phyloP scores from a whole-genome alignment of 1,139 yeast genomes.

The Suhomyces guaymorum region DNA sequence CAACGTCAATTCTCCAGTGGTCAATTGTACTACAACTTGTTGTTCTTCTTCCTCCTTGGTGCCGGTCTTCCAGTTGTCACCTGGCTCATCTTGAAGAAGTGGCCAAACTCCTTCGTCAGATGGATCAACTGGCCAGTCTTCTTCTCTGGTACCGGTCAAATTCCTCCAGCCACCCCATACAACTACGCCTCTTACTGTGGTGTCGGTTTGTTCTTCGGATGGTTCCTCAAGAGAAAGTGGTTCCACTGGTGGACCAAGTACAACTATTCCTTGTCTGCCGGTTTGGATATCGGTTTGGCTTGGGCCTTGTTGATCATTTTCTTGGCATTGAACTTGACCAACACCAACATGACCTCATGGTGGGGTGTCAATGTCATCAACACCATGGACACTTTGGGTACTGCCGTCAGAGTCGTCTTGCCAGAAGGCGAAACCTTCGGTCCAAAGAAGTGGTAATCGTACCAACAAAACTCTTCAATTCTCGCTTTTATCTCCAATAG shows the following conservation, averaged over 20 bases:
- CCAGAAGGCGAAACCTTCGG: slow-evolving; percentile 22
- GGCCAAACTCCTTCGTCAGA: slow-evolving; percentile 49
- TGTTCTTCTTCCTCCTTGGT: slow-evolving; percentile 46
- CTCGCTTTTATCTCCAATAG: too few relatives aligned
- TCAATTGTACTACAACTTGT: slow-evolving; percentile 38
- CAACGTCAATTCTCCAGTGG: slow-evolving; percentile 41
- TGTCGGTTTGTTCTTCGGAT: slow-evolving; percentile 36
- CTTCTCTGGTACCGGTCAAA: slow-evolving; percentile 49
- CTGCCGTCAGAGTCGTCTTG: slow-evolving; percentile 16
- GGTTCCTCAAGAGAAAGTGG: slow-evolving; percentile 38
- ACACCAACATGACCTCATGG: slow-evolving; percentile 46
- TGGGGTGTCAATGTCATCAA: slow-evolving; percentile 57
- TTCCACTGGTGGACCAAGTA: slow-evolving; percentile 69
- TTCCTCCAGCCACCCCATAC: slow-evolving; percentile 51
- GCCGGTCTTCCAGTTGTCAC: slow-evolving; percentile 37
- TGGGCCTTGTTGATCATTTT: slow-evolving; percentile 51
- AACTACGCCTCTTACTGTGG: slow-evolving; percentile 44
- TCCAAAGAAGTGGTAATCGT: slow-evolving; percentile 24
- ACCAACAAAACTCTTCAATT: neutral
- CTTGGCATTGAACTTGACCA: slow-evolving; percentile 36
- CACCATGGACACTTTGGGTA: slow-evolving; percentile 19
- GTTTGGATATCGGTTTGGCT: slow-evolving; percentile 57
- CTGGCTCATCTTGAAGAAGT: slow-evolving; percentile 50
- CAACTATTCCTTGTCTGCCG: slow-evolving; percentile 60
- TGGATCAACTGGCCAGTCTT: slow-evolving; percentile 51